A percentile compares a stretch with the other conserved stretches of the same genome.
Conservation (phyloP, 1,139 yeast genomes). For the Candida sp. region DNA sequence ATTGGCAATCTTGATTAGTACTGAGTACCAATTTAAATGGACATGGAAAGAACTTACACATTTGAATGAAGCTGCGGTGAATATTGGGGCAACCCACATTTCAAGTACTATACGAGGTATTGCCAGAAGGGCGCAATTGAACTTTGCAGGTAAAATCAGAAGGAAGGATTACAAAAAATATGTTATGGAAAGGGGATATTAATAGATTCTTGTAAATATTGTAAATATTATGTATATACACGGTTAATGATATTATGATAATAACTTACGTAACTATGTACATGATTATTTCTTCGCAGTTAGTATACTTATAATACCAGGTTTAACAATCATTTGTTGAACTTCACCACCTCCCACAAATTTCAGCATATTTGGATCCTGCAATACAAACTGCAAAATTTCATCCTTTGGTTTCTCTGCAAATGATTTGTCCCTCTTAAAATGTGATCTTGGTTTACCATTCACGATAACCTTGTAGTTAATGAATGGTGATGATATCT, state of each 20-base stretch:
- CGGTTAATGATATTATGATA: not conserved
- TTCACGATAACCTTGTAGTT: conserved; percentile 59
- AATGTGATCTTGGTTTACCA: conserved; percentile 52
- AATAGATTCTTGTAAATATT: conserved; percentile 5
- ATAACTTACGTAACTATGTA: conserved; percentile 5
- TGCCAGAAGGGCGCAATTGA: conserved; percentile 29
- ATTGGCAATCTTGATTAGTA: conserved; percentile 59
- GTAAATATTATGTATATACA: conserved; percentile 6
- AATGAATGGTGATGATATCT: conserved; percentile 29
- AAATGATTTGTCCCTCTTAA: conserved; percentile 1
- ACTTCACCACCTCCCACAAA: conserved; percentile 8
- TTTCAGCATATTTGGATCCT: conserved; percentile 5
- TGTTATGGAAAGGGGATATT: conserved; percentile 30
- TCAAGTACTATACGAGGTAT: conserved; percentile 36
- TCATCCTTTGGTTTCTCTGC: conserved; percentile 9
- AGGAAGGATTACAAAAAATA: conserved; percentile 29
- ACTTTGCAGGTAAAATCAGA: conserved; percentile 38
- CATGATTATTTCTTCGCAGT: conserved; percentile 7
- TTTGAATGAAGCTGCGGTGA: conserved; percentile 45
- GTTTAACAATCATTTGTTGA: conserved; percentile 16
- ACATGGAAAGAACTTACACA: conserved; percentile 51
- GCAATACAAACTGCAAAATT: conserved; percentile 3
- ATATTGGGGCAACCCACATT: conserved; percentile 44
- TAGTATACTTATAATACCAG: conserved; percentile 20
- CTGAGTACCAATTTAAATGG: conserved; percentile 74